phyloP scores from a whole-genome alignment of 1,139 yeast genomes.

The Ashbya aceris region DNA sequence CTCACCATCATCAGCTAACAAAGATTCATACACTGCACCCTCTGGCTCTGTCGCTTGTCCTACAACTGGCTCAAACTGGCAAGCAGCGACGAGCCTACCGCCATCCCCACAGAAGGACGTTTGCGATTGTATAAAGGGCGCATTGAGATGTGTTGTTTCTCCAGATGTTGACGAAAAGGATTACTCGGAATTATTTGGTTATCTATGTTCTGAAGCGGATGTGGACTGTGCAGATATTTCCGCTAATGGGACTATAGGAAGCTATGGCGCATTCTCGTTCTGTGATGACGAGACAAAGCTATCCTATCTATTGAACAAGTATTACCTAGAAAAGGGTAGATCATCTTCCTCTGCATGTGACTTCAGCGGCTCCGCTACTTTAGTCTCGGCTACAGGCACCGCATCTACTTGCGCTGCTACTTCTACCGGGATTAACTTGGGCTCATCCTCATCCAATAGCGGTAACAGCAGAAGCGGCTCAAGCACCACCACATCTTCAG shows the following conservation, averaged over 20 bases:
- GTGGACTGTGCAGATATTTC: slow-evolving; percentile 46
- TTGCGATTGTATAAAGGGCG: slow-evolving; percentile 51
- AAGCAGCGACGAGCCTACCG: slow-evolving; percentile 54
- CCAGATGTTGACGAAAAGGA: slow-evolving; percentile 40
- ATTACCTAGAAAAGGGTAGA: slow-evolving; percentile 45
- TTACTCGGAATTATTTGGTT: slow-evolving; percentile 48
- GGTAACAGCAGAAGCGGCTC: slow-evolving; percentile 11
- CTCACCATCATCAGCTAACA: slow-evolving; percentile 49
- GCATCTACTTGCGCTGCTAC: slow-evolving; percentile 41
- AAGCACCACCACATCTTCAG: slow-evolving; percentile 10
- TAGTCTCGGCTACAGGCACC: slow-evolving; percentile 42
- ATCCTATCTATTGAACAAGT: slow-evolving; percentile 53
- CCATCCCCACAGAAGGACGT: slow-evolving; percentile 61
- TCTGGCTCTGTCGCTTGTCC: slow-evolving; percentile 47
- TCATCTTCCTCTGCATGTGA: slow-evolving; percentile 44
- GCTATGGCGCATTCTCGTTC: slow-evolving; percentile 58
- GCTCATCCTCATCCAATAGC: slow-evolving; percentile 16
- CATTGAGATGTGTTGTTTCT: slow-evolving; percentile 47
- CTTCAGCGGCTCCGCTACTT: slow-evolving; percentile 56
- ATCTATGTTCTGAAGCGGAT: slow-evolving; percentile 39
- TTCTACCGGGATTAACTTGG: slow-evolving; percentile 32
- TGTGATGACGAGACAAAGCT: slow-evolving; percentile 55
- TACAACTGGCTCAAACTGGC: slow-evolving; percentile 42
- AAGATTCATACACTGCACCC: slow-evolving; percentile 40
- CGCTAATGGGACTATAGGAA: slow-evolving; percentile 51